Percentiles rank a stretch among this genome's conserved stretches.
Evolutionary conservation across 768 basidiomycete genomes (phyloP).

Genomic region (Epithele typhae): DNA sequence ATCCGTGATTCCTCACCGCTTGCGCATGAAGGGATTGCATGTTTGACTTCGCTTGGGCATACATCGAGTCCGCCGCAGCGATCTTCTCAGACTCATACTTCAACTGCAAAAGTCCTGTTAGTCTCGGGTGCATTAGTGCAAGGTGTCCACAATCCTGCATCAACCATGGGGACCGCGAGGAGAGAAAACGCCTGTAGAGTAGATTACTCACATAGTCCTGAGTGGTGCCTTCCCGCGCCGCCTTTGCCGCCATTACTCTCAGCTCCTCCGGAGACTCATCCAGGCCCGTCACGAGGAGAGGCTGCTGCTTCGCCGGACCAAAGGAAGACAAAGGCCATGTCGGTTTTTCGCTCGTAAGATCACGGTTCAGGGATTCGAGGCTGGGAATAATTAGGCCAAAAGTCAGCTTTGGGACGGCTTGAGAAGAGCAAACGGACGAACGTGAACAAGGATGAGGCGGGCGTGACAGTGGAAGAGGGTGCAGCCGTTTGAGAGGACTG

Average conservation of each 20-base stretch:
- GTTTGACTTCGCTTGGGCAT: constrained; percentile 34
- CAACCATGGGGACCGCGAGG: too few species aligned
- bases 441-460: constrained; percentile 17
- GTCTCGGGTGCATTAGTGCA: too few species aligned
- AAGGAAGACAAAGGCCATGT: constrained; percentile 78
- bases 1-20: constrained; percentile 37
- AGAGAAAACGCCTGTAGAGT: too few species aligned
- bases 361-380: constrained; percentile 54
- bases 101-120: constrained; percentile 33
- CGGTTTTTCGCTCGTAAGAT: constrained; percentile 69
- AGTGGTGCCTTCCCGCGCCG: constrained; percentile 47
- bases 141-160: too few species aligned
- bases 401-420: too few species aligned
- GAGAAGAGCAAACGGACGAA: constrained; percentile 17
- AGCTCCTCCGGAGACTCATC: constrained; percentile 82
- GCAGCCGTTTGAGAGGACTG: neutral
- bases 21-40: constrained; percentile 46
- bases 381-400: constrained; percentile 33
- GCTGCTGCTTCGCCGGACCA: constrained; percentile 72
- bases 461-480: constrained; percentile 6
- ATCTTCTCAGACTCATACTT: constrained; percentile 59
- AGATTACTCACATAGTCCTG: constrained; percentile 75
- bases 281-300: constrained; percentile 54
- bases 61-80: constrained; percentile 44
- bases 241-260: constrained; percentile 56